Conservation (phyloP, 108 stramenopile genomes). For the Ochromonas danica region DNA sequence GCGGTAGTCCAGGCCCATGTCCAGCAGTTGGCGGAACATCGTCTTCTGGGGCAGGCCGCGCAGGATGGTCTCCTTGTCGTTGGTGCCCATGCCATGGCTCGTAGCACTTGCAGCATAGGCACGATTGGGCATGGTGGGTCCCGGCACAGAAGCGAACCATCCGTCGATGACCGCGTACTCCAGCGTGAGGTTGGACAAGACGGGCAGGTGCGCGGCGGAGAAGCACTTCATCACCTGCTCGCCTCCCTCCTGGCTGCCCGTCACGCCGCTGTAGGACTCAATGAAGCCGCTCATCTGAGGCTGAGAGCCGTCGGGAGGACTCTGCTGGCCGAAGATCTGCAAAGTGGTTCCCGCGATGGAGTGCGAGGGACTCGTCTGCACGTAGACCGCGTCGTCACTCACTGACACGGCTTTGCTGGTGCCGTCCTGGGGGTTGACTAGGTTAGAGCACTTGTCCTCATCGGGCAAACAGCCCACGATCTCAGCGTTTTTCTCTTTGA, state of each 20-base stretch:
- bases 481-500: neutral
- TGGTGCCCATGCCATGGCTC: constrained; percentile 33
- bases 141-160: constrained; percentile 39
- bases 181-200: constrained; percentile 7
- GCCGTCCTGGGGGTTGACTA: neutral
- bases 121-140: constrained; percentile 37
- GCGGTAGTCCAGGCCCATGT: neutral
- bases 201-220: constrained; percentile 4
- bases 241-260: neutral
- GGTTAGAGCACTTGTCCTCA: neutral
- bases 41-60: constrained; percentile 2
- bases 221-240: neutral
- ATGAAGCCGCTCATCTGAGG: constrained; percentile 23
- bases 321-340: constrained; percentile 31
- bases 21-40: constrained; percentile 4
- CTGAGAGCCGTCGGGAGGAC: no score
- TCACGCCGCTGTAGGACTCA: neutral
- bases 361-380: neutral
- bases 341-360: neutral
- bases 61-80: neutral
- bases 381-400: neutral
- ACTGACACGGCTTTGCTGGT: neutral
- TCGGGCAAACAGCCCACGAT: constrained; percentile 21
- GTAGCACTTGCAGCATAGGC: constrained; percentile 28
- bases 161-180: constrained; percentile 42